Evolutionary conservation across 805 yeast species (phyloP), one percentile per base, ranked within the genome.

Genomic region (Starmerella sp.): DNA sequence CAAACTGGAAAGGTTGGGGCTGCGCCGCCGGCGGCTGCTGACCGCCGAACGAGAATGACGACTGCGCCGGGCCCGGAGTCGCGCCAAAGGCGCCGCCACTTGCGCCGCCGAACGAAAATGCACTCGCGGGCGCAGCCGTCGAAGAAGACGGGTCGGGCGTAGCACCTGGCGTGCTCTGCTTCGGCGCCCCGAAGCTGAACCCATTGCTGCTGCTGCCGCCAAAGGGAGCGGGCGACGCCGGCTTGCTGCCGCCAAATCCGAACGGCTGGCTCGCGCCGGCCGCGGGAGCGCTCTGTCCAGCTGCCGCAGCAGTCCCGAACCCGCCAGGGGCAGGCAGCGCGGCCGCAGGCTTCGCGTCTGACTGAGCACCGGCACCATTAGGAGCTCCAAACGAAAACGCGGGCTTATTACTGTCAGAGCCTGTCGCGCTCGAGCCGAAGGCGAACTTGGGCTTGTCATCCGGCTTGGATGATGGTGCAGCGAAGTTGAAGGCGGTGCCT

Each of bases 321-420:
- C 36, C 53, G 42, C 44, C 30, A 13, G 37, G 28, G 15, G 42
- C 47, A 4, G 35, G 17, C 11, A 29, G 29, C 7, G 34, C 30
- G 37, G 17, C 29, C 14, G 42, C 50, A 28, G 57, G 48, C 43
- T 49, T 50, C 17, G 42, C 35, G 11, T 39, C 43, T 39, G 46
- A 44, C 28, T 44, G 32, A n/a, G 37, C 34, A 17, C 29, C 35
- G 11, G 50, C 9, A 29, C 34, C 38, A 14, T 32, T 48, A 5
- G 54, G 11, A 5, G 41, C 37, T 13, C 59, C 60, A 38, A 54
- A 57, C 31, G 58, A 15, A 41, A 54, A 54, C 1, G 54, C 44
- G 22, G 54, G 54, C 31, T 51, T 56, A 13, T 31, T 36, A 22
- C 4, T 42, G 30, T 13, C 14, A 14, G 31, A 6, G 46, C n/a